Base-by-base conservation (phyloP, 352 stramenopile genomes). In the Phytophthora chlamydospora region DNA sequence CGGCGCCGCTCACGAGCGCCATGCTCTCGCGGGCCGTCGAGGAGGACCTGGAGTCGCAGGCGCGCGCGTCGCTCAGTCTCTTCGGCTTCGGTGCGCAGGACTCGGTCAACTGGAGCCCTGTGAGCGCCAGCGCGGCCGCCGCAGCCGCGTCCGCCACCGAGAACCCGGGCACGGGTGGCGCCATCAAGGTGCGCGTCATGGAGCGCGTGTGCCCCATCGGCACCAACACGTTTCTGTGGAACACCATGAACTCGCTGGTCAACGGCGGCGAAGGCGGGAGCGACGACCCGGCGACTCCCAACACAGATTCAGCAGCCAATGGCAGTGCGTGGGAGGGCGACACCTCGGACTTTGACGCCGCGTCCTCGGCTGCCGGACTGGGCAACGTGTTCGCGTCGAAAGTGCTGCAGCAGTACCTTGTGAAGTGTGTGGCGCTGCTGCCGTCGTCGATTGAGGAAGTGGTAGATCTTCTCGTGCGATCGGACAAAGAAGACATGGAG, bases 321-420 rank as follows among this genome's bases (percentile, higher is more conserved):
- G 54, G 42, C 14, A 59, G 52, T 27, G 33, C 45, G 13, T 65
- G 56, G 49, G 70, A 82, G 29, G 54, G 55, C 29, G 71, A 83
- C 2, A 49, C 58, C 8, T 68, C 66, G 33, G 71, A 86, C 35
- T 68, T 57, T 66, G 71, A 79, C 16, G 44, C 52, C 24, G 60
- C 58, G 33, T 68, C 76, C 12, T 69, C 70, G 13, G 52, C 55
- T 47, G 71, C 62, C 12, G 73, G 64, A 42, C 40, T 73, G 24
- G 19, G 58, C 42, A 76, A 84, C 41, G 52, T 78, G 41, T 85
- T 77, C 46, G 60, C 67, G 14, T 88, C 76, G 8, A 85, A 87
- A 60, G 67, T 85, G 38, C 56, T 91, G 51, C 82, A 91, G 67
- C 78, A 90, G 40, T 93, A 90, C 52, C 68, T 91, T 21, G 81